Percentiles rank a stretch among this genome's conserved stretches.
phyloP scores from a whole-genome alignment of 306 rosid genomes.

The Malus domestica region DNA sequence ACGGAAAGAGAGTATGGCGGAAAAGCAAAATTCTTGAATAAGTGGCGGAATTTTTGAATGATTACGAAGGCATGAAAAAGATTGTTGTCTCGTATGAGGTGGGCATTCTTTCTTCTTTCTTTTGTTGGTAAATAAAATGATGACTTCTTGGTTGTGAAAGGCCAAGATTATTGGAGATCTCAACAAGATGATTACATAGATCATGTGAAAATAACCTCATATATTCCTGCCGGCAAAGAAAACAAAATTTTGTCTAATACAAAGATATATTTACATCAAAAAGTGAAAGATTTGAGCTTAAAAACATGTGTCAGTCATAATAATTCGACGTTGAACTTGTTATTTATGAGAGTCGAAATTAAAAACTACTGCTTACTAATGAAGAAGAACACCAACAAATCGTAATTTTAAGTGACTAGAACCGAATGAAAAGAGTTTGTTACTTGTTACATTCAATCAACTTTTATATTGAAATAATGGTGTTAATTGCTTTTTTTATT shows the following conservation, averaged over 20 bases:
- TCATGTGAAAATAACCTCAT: not conserved
- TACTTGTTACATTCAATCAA: not conserved
- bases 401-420: too few species aligned
- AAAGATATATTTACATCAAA: too few species aligned
- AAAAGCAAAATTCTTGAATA: conserved; percentile 2
- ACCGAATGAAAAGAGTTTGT: not conserved
- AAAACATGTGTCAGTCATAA: not conserved
- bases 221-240: not conserved
- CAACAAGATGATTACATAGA: not conserved
- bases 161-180: conserved; percentile 23
- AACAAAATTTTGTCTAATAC: not conserved
- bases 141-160: conserved; percentile 18
- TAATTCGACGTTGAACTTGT: too few species aligned
- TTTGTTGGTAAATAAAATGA: not conserved
- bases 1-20: not conserved
- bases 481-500: not conserved
- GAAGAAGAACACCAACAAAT: too few species aligned
- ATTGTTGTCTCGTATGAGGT: conserved; percentile 22
- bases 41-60: conserved; percentile 19
- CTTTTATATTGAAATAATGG: not conserved
- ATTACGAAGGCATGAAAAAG: conserved; percentile 20
- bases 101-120: not conserved
- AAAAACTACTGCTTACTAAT: too few species aligned
- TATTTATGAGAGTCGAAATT: too few species aligned
- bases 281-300: too few species aligned